Base-by-base conservation (phyloP, 116 monocot genomes). In the Dioscorea cayenensis region DNA sequence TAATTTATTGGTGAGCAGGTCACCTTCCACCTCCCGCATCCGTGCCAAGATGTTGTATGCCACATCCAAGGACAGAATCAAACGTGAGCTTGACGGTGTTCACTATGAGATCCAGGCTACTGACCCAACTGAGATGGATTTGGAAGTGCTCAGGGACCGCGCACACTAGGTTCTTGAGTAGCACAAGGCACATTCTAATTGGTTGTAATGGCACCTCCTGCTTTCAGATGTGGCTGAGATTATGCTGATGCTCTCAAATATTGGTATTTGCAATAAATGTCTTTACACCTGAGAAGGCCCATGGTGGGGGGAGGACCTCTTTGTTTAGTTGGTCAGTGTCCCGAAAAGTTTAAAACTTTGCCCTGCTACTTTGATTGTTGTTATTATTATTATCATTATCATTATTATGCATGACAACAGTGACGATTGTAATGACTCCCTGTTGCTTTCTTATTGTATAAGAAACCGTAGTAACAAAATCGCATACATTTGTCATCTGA, bases 71-170 rank as follows among this genome's bases (percentile, higher is more conserved):
- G 79, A 80, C 22, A 81, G 82, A 25, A 77, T 88, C 71, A 72
- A 79, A 22, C 79, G 61, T 29, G 85, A 82, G 51, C 85, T 88
- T 14, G 88, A 88, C 63, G 85, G 88, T 51, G 28, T 88, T 28
- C 85, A 85, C 32, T 88, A 88, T 60, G 88, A 88, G 75, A 84
- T 88, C 62, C 88, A 88, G 66, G 88, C 88, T 2, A 88, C 85
- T 17, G 88, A 88, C 59, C 79, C 85, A 2, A 74, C 88, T 4
- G 85, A 88, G 72, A 77, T 88, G 84, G 88, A 88, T 13, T 19
- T 88, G 59, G 79, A 88, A 27, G 79, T 84, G 12, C 60, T 88
- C 49, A 84, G 76, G 77, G 87, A 84, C 19, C 84, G 87, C 66
- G 84, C 81, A 61, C 77, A 74, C 73, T 84, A 69, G 38, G 49